Percentiles rank a stretch among this genome's conserved stretches.
Conservation (phyloP, 768 basidiomycete genomes). For the Lactifluus echinatus region DNA sequence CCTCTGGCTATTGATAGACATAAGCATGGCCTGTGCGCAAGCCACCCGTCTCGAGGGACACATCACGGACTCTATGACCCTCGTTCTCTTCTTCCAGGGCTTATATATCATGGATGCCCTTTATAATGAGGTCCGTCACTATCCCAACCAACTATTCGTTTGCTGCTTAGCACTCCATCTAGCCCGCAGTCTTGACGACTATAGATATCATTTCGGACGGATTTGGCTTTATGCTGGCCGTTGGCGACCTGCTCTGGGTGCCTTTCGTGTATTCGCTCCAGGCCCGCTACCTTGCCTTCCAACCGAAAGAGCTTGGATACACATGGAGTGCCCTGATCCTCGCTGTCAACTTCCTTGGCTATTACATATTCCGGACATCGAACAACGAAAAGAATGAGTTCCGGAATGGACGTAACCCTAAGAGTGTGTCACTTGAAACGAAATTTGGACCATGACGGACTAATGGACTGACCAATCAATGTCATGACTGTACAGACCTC, state of each 20-base stretch:
- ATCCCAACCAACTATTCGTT: background rate
- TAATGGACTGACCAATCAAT: background rate
- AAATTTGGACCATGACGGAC: background rate
- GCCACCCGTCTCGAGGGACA: constrained; percentile 67
- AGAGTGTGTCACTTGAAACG: constrained; percentile 43
- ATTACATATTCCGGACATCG: constrained; percentile 81
- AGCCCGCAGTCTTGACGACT: constrained; percentile 85
- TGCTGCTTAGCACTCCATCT: background rate
- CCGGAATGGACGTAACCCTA: constrained; percentile 87
- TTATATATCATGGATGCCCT: constrained; percentile 82
- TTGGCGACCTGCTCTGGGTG: constrained; percentile 90
- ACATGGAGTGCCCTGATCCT: constrained; percentile 49
- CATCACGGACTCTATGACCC: constrained; percentile 86
- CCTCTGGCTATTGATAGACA: constrained; percentile 84
- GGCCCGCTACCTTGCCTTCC: constrained; percentile 91
- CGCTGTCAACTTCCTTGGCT: constrained; percentile 60
- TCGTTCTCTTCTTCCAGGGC: constrained; percentile 77
- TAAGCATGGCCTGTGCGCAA: constrained; percentile 88
- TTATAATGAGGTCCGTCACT: constrained; percentile 71
- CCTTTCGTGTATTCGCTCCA: constrained; percentile 93
- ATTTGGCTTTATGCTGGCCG: constrained; percentile 95
- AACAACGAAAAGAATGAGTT: constrained; percentile 97
- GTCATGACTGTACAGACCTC: constrained; percentile 43
- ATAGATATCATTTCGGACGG: constrained; percentile 99
- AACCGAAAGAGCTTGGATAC: constrained; percentile 68